These are phyloP conservation scores for Lasiosphaeria hispida DNA, from an alignment of 495 filamentous ascomycete species.

Conservation along the genomic window DNA sequence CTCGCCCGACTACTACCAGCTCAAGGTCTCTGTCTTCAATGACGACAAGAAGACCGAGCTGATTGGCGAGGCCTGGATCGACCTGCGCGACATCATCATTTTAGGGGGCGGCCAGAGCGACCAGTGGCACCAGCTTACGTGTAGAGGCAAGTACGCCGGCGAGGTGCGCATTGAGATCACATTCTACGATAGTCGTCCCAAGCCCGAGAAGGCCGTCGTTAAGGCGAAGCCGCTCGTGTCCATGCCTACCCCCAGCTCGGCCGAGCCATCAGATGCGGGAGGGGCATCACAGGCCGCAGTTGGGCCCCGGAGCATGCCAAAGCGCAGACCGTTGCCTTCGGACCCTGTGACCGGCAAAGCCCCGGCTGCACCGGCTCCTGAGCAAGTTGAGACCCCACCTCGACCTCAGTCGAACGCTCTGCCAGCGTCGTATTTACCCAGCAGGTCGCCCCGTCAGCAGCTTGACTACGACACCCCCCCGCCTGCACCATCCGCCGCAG, in stretches of 20 bases:
- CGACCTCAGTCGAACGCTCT: conserved; percentile 39
- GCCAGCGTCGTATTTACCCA: conserved; percentile 27
- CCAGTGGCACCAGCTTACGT: conserved; percentile 83
- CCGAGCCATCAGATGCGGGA: conserved; percentile 27
- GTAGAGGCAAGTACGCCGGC: conserved; percentile 89
- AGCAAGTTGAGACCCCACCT: conserved; percentile 41
- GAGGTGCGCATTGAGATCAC: conserved; percentile 94
- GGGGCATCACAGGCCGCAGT: conserved; percentile 24
- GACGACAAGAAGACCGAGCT: conserved; percentile 95
- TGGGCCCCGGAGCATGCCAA: conserved; percentile 51
- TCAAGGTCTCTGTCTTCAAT: conserved; percentile 96
- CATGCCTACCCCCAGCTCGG: neutral
- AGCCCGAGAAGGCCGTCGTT: conserved; percentile 61
- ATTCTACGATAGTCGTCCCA: conserved; percentile 87
- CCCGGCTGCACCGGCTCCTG: conserved; percentile 32
- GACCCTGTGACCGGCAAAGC: conserved; percentile 60
- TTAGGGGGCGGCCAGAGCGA: conserved; percentile 89
- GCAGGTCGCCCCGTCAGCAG: conserved; percentile 41
- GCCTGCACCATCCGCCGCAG: conserved; percentile 14
- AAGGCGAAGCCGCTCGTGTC: conserved; percentile 41
- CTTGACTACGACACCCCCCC: conserved; percentile 45
- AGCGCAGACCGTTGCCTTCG: conserved; percentile 74
- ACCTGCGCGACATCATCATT: conserved; percentile 75
- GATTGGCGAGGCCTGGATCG: conserved; percentile 90
- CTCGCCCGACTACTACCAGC: conserved; percentile 87